Conservation (phyloP, 2,329 filamentous ascomycete species). For the Alternaria arborescens region DNA sequence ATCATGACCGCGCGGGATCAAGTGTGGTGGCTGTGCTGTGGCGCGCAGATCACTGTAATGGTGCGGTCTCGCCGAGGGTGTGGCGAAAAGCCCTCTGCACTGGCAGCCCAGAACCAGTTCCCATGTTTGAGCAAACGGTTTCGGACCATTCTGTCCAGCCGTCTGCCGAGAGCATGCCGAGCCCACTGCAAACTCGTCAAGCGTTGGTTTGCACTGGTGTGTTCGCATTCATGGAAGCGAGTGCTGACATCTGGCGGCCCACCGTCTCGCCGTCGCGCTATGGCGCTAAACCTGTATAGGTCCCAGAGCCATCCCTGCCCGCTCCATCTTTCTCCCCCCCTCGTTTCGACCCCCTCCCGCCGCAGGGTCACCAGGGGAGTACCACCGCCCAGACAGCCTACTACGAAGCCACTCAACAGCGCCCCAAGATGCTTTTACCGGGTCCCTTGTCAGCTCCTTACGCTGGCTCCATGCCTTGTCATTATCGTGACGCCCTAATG, state of each 20-base stretch:
- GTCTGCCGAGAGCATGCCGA: constrained; percentile 24
- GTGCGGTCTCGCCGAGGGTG: constrained; percentile 36
- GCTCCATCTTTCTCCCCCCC: constrained; percentile 18
- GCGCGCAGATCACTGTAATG: constrained; percentile 28
- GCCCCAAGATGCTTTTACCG: constrained; percentile 21
- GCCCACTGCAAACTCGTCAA: constrained; percentile 14
- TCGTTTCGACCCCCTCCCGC: constrained; percentile 17
- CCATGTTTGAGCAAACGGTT: constrained; percentile 23
- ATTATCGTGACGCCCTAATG: constrained; percentile 24
- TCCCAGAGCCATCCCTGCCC: constrained; percentile 19
- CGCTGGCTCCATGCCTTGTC: constrained; percentile 25
- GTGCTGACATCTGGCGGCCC: constrained; percentile 18
- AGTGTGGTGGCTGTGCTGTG: constrained; percentile 36
- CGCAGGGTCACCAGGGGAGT: constrained; percentile 18
- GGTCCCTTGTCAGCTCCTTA: constrained; percentile 13
- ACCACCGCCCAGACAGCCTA: constrained; percentile 11
- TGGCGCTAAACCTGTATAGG: constrained; percentile 32
- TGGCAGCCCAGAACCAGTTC: constrained; percentile 21
- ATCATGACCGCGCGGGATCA: constrained; percentile 22
- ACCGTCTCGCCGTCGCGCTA: constrained; percentile 16
- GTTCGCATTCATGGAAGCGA: constrained; percentile 16
- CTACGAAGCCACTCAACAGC: constrained; percentile 3
- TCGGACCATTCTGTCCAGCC: constrained; percentile 17
- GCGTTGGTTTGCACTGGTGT: constrained; percentile 16
- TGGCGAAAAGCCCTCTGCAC: constrained; percentile 30